Evolutionary conservation across 805 yeast genomes (phyloP).

Genomic region (Starmerella kuoi): DNA sequence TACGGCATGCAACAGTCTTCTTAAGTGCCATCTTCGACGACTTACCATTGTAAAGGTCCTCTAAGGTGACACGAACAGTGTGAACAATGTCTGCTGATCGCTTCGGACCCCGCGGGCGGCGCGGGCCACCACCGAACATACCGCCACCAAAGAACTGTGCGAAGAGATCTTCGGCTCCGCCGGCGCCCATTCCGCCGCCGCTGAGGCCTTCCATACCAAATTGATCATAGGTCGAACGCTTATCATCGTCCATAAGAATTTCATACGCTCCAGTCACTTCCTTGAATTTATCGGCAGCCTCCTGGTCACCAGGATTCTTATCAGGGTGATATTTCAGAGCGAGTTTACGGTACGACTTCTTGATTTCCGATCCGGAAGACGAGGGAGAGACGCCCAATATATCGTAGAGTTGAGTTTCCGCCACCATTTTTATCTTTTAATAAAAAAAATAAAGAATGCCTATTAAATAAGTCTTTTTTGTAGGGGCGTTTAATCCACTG

Average conservation of each 20-base stretch:
- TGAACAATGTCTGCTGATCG: constrained; percentile 88
- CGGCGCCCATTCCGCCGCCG: constrained; percentile 63
- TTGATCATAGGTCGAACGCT: constrained; percentile 75
- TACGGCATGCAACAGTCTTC: constrained; percentile 76
- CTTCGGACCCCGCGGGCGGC: constrained; percentile 69
- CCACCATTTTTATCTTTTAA: constrained; percentile 56
- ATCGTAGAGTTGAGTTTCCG: constrained; percentile 57
- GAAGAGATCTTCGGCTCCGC: constrained; percentile 61
- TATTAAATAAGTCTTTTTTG: too few species aligned
- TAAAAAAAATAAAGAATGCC: too few species aligned
- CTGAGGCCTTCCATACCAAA: constrained; percentile 87
- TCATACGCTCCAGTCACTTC: constrained; percentile 83
- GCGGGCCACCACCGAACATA: constrained; percentile 44
- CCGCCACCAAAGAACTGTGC: constrained; percentile 75
- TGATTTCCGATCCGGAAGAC: constrained; percentile 46
- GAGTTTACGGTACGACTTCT: constrained; percentile 61
- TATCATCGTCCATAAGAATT: constrained; percentile 68
- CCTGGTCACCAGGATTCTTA: constrained; percentile 49
- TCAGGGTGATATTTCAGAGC: constrained; percentile 74
- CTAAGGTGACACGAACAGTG: constrained; percentile 70
- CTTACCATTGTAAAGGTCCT: constrained; percentile 44
- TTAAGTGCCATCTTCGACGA: constrained; percentile 86
- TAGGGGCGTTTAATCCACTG: too few species aligned
- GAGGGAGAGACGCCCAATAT: constrained; percentile 39
- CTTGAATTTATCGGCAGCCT: constrained; percentile 90